Evolutionary conservation across 768 basidiomycete species (phyloP).

Genomic region (Chalciporus chontae): DNA sequence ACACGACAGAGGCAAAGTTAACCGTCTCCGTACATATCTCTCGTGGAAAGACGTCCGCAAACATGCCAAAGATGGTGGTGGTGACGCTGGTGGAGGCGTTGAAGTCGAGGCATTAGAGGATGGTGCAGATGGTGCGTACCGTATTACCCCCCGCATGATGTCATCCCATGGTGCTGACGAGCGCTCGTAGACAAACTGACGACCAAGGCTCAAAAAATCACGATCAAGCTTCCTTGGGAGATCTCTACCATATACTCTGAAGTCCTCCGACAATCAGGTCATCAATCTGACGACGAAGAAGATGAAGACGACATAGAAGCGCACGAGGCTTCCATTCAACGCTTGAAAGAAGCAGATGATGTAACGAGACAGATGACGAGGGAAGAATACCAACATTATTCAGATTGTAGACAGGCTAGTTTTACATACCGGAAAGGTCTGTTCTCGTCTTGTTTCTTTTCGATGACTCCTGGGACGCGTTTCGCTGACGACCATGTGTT

Average conservation of each 20-base stretch:
- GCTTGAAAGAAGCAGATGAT: slow-evolving; percentile 93
- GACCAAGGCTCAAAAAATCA: slow-evolving; percentile 87
- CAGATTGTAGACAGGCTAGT: slow-evolving; percentile 93
- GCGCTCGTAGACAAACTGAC: slow-evolving; percentile 62
- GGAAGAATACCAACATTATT: slow-evolving; percentile 96
- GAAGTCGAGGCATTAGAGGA: slow-evolving; percentile 85
- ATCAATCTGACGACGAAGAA: slow-evolving; percentile 91
- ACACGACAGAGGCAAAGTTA: slow-evolving; percentile 91
- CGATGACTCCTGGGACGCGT: not conserved
- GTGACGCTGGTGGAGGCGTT: slow-evolving; percentile 73
- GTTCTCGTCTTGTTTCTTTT: slow-evolving; percentile 4
- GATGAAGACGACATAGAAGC: slow-evolving; percentile 97
- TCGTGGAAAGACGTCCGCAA: slow-evolving; percentile 98
- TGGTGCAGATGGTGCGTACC: slow-evolving; percentile 66
- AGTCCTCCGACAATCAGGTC: slow-evolving; percentile 67
- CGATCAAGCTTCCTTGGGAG: slow-evolving; percentile 96
- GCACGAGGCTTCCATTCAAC: slow-evolving; percentile 88
- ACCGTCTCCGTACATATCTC: slow-evolving; percentile 86
- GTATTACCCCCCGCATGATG: not conserved
- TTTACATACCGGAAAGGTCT: slow-evolving; percentile 96
- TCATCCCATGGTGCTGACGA: not conserved
- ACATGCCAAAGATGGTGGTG: slow-evolving; percentile 87
- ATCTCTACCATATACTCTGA: slow-evolving; percentile 90
- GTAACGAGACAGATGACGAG: slow-evolving; percentile 94
- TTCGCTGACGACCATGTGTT: not conserved